These are phyloP conservation scores for Aristolochia fimbriata DNA, from an alignment of 164 flowering plant genomes.

Conservation along the genomic window DNA sequence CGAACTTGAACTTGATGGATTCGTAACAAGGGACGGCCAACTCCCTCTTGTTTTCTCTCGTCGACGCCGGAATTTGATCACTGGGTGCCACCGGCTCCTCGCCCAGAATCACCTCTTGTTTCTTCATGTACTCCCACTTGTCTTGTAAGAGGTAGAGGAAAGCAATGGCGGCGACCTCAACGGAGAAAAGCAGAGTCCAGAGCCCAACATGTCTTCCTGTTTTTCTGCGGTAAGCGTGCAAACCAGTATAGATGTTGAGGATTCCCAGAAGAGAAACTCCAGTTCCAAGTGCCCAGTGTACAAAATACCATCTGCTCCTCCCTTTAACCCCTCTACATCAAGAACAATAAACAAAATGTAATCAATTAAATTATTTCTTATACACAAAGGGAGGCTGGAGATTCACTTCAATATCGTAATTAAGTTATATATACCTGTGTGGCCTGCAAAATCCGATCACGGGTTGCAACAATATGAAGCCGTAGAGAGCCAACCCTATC, in stretches of 20 bases:
- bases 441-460: conserved; percentile 63
- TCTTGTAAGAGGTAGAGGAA: conserved; percentile 66
- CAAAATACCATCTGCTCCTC: conserved; percentile 56
- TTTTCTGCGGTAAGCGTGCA: conserved; percentile 47
- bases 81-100: conserved; percentile 20
- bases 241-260: conserved; percentile 65
- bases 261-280: conserved; percentile 44
- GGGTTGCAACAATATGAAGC: conserved; percentile 55
- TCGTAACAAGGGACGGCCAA: conserved; percentile 24
- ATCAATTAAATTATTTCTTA: background rate
- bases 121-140: conserved; percentile 50
- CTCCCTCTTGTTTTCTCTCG: conserved; percentile 17
- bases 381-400: background rate
- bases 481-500: conserved; percentile 69
- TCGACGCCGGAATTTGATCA: conserved; percentile 11
- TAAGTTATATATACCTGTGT: conserved; percentile 29
- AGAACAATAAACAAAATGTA: background rate
- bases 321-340: conserved; percentile 44
- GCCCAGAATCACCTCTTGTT: conserved; percentile 36
- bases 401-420: background rate
- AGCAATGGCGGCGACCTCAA: conserved; percentile 35
- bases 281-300: conserved; percentile 73
- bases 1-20: conserved; percentile 15
- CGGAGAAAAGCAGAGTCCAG: conserved; percentile 59
- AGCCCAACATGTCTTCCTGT: conserved; percentile 30